Base-by-base conservation (phyloP, 306 rosid genomes). In the Betula pendula region DNA sequence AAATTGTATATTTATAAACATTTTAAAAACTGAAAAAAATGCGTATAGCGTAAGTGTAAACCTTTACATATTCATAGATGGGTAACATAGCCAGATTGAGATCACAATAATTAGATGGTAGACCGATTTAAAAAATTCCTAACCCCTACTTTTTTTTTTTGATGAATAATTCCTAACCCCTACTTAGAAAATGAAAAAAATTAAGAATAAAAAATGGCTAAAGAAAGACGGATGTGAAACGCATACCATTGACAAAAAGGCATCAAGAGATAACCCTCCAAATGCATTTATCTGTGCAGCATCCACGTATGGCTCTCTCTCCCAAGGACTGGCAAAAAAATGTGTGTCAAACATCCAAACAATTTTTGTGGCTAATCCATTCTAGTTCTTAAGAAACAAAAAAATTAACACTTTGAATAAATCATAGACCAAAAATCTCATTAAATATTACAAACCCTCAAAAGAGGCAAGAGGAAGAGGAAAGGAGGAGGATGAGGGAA, bases 211-310 rank as follows among this genome's bases (percentile, higher is more conserved):
- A n/a, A n/a, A n/a, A n/a, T n/a, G n/a, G n/a, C n/a, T n/a, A 27
- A 3, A 19, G 43, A 13, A 71, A 35, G 55, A 20, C 2, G 2
- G 20, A 8, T 45, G 9, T 13, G 38, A 70, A 74, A 22, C 2
- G 9, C 53, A 65, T 31, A 85, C 81, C 85, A 82, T 82, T 19
- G 99, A 89, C 79, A 92, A 86, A 80, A 96, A 96, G 47, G 88
- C 98, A 78, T 92, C 94, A 86, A 91, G 84, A 44, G 91, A 87
- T 48, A 96, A 74, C 75, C 93, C 99, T 76, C 94, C 94, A 85
- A 96, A 86, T 68, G 96, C 92, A 77, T 90, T 91, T 83, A 53
- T 86, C 86, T 95, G 91, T 2, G 86, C 96, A 68, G 91, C 88
- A 77, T 96, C 99, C 77, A 80, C 88, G 22, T 85, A 96, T 45